Percentiles rank a stretch among this genome's conserved stretches.
Evolutionary conservation across 2,329 filamentous ascomycete species (phyloP).

Genomic region (Plectosphaerella sp.): DNA sequence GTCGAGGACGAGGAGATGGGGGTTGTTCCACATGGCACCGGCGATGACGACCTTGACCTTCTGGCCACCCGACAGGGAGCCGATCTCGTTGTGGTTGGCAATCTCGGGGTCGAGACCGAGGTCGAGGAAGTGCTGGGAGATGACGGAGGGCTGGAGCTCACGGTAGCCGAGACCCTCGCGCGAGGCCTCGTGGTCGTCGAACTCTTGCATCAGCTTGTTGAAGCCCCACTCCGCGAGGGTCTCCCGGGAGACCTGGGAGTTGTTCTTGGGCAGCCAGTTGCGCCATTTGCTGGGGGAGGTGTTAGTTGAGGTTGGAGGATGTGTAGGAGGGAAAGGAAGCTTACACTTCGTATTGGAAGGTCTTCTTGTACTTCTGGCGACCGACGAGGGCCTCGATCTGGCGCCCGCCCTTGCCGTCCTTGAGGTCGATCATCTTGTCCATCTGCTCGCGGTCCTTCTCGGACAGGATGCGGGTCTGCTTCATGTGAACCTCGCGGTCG

Average conservation of each 20-base stretch:
- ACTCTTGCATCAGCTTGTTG: constrained; percentile 92
- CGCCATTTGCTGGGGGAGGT: constrained; percentile 72
- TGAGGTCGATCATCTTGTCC: constrained; percentile 82
- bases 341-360: constrained; percentile 94
- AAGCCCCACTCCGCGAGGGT: constrained; percentile 84
- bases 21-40: constrained; percentile 98
- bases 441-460: constrained; percentile 83
- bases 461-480: constrained; percentile 90
- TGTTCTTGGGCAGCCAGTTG: constrained; percentile 83
- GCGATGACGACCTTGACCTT: constrained; percentile 99
- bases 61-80: constrained; percentile 90
- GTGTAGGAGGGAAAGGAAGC: too few species aligned
- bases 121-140: constrained; percentile 97
- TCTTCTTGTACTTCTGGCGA: constrained; percentile 98
- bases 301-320: constrained; percentile 23
- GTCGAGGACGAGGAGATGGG: constrained; percentile 93
- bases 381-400: constrained; percentile 88
- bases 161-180: constrained; percentile 97
- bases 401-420: constrained; percentile 72
- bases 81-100: constrained; percentile 98
- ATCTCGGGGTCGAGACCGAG: constrained; percentile 95
- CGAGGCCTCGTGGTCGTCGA: constrained; percentile 98
- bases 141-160: constrained; percentile 85
- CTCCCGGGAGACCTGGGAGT: constrained; percentile 88
- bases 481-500: constrained; percentile 94